Evolutionary conservation across 106 monocot genomes (phyloP).

Genomic region (Dendrobium catenatum): DNA sequence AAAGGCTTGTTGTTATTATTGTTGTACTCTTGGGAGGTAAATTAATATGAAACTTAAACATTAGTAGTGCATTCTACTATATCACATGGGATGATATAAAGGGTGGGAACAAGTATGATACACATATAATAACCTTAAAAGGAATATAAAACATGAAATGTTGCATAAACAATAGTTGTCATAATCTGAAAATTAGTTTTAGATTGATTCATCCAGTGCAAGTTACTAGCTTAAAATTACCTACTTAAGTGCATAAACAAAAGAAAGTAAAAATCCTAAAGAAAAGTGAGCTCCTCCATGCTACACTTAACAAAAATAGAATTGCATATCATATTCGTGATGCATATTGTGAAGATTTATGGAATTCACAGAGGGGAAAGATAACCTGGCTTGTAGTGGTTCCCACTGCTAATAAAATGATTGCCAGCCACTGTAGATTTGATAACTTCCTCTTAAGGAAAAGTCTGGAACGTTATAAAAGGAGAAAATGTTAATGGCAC

Average conservation of each 20-base stretch:
- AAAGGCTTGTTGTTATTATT: neutral
- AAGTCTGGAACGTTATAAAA: conserved; percentile 40
- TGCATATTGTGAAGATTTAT: neutral
- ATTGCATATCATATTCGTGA: neutral
- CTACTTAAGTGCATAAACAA: neutral
- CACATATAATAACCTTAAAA: too few species aligned
- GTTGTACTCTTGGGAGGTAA: neutral
- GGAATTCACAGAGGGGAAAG: neutral
- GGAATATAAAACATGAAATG: too few species aligned
- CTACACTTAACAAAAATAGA: neutral
- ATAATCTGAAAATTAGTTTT: neutral
- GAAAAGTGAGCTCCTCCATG: neutral
- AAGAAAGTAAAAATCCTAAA: neutral
- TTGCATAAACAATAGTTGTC: neutral
- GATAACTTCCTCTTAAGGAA: conserved; percentile 71
- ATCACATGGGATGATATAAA: too few species aligned
- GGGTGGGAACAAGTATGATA: too few species aligned
- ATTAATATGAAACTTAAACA: too few species aligned
- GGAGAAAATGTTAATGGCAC: neutral
- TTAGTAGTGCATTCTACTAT: too few species aligned
- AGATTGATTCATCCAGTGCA: neutral
- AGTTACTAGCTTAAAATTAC: neutral
- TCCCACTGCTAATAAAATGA: conserved; percentile 81
- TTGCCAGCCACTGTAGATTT: conserved; percentile 90
- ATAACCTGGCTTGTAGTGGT: conserved; percentile 91